phyloP scores from a whole-genome alignment of 805 yeast species.

The Phaffomyces opuntiae region DNA sequence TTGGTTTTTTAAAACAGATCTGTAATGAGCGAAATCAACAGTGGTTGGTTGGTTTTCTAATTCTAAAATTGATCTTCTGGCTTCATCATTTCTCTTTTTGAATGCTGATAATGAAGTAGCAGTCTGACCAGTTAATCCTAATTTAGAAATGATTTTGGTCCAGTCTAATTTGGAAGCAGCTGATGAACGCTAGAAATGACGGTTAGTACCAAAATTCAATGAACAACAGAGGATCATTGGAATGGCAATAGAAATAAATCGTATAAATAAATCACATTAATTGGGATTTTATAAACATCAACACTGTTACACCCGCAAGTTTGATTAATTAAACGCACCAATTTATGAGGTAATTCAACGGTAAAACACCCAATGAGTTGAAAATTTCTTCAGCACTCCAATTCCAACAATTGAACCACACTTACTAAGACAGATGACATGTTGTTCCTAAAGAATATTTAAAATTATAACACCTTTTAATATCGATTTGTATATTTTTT shows the following conservation, averaged over 20 bases:
- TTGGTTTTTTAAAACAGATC: conserved; percentile 72
- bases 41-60: conserved; percentile 65
- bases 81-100: conserved; percentile 98
- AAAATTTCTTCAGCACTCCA: background rate
- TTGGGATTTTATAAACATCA: no score
- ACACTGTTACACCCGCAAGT: no score
- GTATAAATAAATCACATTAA: no score
- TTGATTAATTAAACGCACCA: no score
- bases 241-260: no score
- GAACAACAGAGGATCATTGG: no score
- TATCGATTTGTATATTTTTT: background rate
- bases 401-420: background rate
- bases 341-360: no score
- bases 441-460: conserved; percentile 1
- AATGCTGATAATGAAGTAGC: conserved; percentile 83
- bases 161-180: conserved; percentile 89
- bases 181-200: conserved; percentile 28
- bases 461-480: background rate
- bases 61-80: conserved; percentile 72
- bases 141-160: conserved; percentile 81
- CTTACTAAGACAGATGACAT: conserved; percentile 14
- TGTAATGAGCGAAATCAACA: conserved; percentile 81
- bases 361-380: background rate
- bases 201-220: conserved; percentile 24
- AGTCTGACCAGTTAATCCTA: conserved; percentile 90